phyloP scores from a whole-genome alignment of 2,329 filamentous ascomycete species.

The Phyllosticta citrichinensis region DNA sequence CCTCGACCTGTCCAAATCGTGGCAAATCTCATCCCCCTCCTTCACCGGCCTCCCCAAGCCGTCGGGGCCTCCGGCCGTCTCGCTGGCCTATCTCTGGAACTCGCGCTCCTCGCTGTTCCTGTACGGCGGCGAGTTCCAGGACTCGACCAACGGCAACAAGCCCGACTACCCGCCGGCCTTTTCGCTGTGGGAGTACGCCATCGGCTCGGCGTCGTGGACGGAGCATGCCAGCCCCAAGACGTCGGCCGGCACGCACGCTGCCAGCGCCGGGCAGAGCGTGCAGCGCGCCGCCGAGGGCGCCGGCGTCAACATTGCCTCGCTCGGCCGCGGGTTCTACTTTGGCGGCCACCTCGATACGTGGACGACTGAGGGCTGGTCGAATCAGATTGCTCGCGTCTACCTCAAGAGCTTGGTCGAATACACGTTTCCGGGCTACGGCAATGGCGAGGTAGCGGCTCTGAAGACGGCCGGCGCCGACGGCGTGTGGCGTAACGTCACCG shows the following conservation, averaged over 20 bases:
- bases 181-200: conserved; percentile 61
- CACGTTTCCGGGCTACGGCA: conserved; percentile 60
- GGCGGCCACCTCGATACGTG: conserved; percentile 62
- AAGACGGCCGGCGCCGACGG: conserved; percentile 52
- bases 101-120: conserved; percentile 60
- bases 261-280: conserved; percentile 44
- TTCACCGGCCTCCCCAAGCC: conserved; percentile 54
- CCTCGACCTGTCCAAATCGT: conserved; percentile 63
- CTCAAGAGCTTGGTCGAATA: conserved; percentile 67
- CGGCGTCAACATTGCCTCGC: conserved; percentile 56
- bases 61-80: conserved; percentile 59
- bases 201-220: conserved; percentile 49
- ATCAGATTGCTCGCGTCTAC: conserved; percentile 53
- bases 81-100: conserved; percentile 67
- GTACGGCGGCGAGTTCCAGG: conserved; percentile 66
- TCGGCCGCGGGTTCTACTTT: conserved; percentile 69
- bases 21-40: conserved; percentile 55
- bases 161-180: conserved; percentile 49
- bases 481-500: conserved; percentile 63
- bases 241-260: conserved; percentile 53
- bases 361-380: conserved; percentile 58
- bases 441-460: conserved; percentile 47
- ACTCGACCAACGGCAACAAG: conserved; percentile 28
- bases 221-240: conserved; percentile 53
- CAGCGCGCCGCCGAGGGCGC: conserved; percentile 66